A percentile compares a stretch with the other conserved stretches of the same genome.
Evolutionary conservation across 2,329 filamentous ascomycete species (phyloP).

Genomic region (Penicillium rolfsii): DNA sequence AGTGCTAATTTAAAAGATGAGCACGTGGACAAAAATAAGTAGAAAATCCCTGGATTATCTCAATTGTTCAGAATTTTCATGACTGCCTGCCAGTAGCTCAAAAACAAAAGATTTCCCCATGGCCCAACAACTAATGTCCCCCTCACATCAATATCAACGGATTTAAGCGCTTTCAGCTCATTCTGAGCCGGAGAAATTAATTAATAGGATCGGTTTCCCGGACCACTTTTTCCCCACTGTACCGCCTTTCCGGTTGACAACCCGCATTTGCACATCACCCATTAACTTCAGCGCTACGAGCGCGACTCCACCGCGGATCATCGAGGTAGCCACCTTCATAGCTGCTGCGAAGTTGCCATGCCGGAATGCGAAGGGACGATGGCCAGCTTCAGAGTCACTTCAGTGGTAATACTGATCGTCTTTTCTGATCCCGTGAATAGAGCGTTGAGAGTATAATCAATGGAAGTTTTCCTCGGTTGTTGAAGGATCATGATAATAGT

Average conservation of each 20-base stretch:
- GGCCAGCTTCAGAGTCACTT: constrained; percentile 69
- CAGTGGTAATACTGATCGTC: constrained; percentile 71
- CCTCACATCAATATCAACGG: constrained; percentile 82
- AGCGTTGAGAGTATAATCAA: constrained; percentile 71
- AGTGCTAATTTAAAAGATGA: too few species aligned
- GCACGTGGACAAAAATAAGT: too few species aligned
- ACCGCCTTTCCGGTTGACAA: constrained; percentile 67
- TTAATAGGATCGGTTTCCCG: constrained; percentile 47
- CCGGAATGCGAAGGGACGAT: constrained; percentile 65
- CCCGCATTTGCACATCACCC: constrained; percentile 66
- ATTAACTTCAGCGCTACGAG: constrained; percentile 63
- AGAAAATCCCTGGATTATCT: too few species aligned
- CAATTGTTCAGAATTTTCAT: too few species aligned
- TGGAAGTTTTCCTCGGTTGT: constrained; percentile 69
- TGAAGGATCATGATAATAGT: constrained; percentile 62
- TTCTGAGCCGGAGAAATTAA: constrained; percentile 74
- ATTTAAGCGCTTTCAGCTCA: constrained; percentile 74
- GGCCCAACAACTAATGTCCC: constrained; percentile 86
- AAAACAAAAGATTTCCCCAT: constrained; percentile 82
- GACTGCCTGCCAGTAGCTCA: background rate
- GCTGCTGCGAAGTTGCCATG: constrained; percentile 70
- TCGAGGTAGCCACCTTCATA: constrained; percentile 59
- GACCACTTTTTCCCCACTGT: constrained; percentile 54
- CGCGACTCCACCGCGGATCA: constrained; percentile 70
- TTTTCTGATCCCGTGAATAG: constrained; percentile 73